Percentiles rank a stretch among this genome's conserved stretches.
Evolutionary conservation across 2,329 filamentous ascomycete species (phyloP).

Genomic region (Penicillium paneum): DNA sequence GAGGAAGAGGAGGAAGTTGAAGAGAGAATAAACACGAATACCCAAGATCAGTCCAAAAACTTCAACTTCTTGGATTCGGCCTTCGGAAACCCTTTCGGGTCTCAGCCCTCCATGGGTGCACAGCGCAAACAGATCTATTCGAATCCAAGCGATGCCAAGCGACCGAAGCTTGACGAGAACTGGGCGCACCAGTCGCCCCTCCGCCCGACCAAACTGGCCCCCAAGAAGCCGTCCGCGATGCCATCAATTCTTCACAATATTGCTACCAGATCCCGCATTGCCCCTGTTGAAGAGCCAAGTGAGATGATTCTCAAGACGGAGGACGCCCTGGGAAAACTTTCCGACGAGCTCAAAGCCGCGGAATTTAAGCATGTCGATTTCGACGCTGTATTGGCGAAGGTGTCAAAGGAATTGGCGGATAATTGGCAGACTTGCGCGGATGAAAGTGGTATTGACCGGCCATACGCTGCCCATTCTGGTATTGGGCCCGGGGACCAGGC

Average conservation of each 20-base stretch:
- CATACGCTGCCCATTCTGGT: slow-evolving; percentile 49
- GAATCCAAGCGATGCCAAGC: slow-evolving; percentile 42
- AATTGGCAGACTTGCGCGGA: slow-evolving; percentile 34
- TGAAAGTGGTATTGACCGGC: slow-evolving; percentile 42
- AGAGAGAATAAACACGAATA: slow-evolving; percentile 29
- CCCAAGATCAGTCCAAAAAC: slow-evolving; percentile 15
- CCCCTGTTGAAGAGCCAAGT: slow-evolving; percentile 65
- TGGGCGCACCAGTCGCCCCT: slow-evolving; percentile 37
- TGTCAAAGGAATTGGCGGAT: slow-evolving; percentile 34
- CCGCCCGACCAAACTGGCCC: slow-evolving; percentile 32
- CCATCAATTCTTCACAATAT: slow-evolving; percentile 69
- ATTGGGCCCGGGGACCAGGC: slow-evolving; percentile 64
- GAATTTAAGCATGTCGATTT: slow-evolving; percentile 33
- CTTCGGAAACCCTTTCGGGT: slow-evolving; percentile 23
- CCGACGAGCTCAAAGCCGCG: slow-evolving; percentile 45
- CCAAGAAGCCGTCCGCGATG: slow-evolving; percentile 60
- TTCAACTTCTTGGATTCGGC: slow-evolving; percentile 34
- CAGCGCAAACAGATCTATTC: slow-evolving; percentile 42
- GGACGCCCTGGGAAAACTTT: slow-evolving; percentile 62
- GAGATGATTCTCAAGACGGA: slow-evolving; percentile 74
- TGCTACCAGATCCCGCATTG: slow-evolving; percentile 55
- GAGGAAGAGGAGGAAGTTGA: slow-evolving; percentile 43
- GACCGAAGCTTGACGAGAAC: slow-evolving; percentile 42
- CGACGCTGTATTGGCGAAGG: slow-evolving; percentile 32
- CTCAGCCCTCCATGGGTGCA: slow-evolving; percentile 6